Base-by-base conservation (phyloP, 169 alveolate species). In the Plasmodium blacklocki region DNA sequence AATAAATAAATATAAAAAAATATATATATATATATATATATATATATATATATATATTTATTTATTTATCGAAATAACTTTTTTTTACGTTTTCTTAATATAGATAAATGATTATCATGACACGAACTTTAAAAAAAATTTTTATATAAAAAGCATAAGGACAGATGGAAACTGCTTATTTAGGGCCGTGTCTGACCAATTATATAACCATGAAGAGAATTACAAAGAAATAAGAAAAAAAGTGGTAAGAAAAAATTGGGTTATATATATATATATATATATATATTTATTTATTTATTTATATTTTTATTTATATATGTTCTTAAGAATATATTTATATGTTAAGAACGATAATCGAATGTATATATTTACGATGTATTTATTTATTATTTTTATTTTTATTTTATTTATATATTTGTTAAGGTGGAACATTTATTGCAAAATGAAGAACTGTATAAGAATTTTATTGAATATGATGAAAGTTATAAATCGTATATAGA, bases 151-250 rank as follows among this genome's bases (percentile, higher is more conserved):
- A 56, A 76, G 75, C 52, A 76, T 76, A 76, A 64, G 88, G 23
- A 64, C 88, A 18, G 88, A 76, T 50, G 88, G 88, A 5, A 76
- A 76, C 43, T 76, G 88, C 21, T 58, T 76, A 54, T 76, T 76
- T 32, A 76, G 88, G 52, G 88, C 75, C n/a, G 88, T 76, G 11
- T 52, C 88, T 9, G 88, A 76, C 18, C 88, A 76, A 45, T 58
- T 76, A 15, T 76, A 76, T 58, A 62, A 76, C 54, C n/a, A n/a
- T 56, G 88, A 76, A 49, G 88, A 76, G 11, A 76, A 76, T 15
- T 76, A 76, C 45, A 76, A 76, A 58, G 88, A 76, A 23, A 76
- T 76, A 45, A 76, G 88, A 67, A 76, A 64, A 47, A 49, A 26
- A 47, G 88, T 76, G 75, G 88, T 76, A 14, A 23, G 75, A 43